Evolutionary conservation across 1,284 basidiomycete genomes (phyloP), one percentile per base, ranked within the genome.

Genomic region (Gomphus bonarii): DNA sequence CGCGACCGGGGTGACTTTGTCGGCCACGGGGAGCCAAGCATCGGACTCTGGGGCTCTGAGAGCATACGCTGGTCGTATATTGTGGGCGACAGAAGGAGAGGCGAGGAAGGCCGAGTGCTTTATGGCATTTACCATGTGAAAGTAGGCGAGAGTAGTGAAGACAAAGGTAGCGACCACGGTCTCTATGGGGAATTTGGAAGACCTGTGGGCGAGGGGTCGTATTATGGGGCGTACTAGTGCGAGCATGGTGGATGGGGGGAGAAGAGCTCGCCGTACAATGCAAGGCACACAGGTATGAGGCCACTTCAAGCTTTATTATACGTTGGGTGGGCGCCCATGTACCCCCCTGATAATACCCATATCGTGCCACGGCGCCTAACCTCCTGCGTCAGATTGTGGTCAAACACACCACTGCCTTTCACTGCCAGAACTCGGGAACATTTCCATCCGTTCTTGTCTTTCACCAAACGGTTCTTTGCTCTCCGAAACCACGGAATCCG

Each of bases 161-260:
- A 94, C 81, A 68, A 85, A 91, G 71, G 90, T 87, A 66, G 84
- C 81, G 57, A 95, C 91, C 63, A 95, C 91, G 22, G 88, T 86
- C 69, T 97, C 94, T 58, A 86, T 85, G 50, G 84, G 84, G 3
- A 73, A 80, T 68, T 54, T 52, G 35, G 57, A 80, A 80, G 61
- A 38, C 57, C 36, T 59, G 60, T 59, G 58, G 9, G 65, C 63
- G 25, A 65, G 64, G 42, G 59, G 58, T 14, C 53, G 51, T 22
- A 65, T 63, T 25, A 68, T 43, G 10, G 67, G 63, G 36, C 66
- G 63, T 33, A 64, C 58, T 30, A 68, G 28, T 16, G 64, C 64
- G 57, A 63, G 62, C 66, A 68, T 68, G 49, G 54, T 58, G 58
- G 35, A 14, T 28, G 44, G 43, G 42, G 30, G 54, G 16, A 18